Base-by-base conservation (phyloP, 805 yeast species). In the Lipomyces orientalis region DNA sequence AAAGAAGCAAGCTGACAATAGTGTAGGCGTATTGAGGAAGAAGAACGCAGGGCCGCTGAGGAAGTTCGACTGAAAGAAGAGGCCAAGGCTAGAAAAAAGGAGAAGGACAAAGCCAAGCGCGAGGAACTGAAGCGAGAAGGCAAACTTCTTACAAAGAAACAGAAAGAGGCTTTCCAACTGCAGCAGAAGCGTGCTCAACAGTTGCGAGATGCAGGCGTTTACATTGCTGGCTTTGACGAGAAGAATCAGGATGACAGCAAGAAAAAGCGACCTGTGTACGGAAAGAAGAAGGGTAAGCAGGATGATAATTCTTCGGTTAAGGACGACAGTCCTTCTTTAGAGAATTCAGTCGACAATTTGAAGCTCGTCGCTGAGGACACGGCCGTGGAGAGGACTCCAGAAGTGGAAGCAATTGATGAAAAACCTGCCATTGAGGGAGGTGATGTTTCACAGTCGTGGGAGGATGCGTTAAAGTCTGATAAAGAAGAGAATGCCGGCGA, bases 111-210 rank as follows among this genome's bases (percentile, higher is more conserved):
- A 80, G 85, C 85, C 67, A 93, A 90, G 83, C 89, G 86, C 73
- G 99, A 95, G 75, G 94, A 91, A 81, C 87, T 95, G 78, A 91
- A 91, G 81, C 95, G 97, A 46, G 98, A 94, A 81, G 99, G 99
- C 76, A 95, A 95, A 78, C 87, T 89, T 64, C 81, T 95, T 77
- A 90, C 97, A 67, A 95, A 91, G 83, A 94, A 93, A 78, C 99
- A 95, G 84, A 92, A 90, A 81, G 97, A 93, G 79, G 97, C 93
- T 78, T 90, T 91, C 81, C 91, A 88, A 63, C 79, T 88, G 54
- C 86, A 88, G 75, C 98, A 94, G 77, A 90, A 90, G 78, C 92
- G 98, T 82, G 90, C 96, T 79, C 90, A 90, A 72, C 93, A 89
- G 75, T 83, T 94, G 69, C 84, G 94, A 72, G 88, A 88, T 67